Percentiles rank a stretch among this genome's conserved stretches.
These are phyloP conservation scores for Penicillium ucsense DNA, from an alignment of 495 filamentous ascomycete genomes.

Conservation along the genomic window DNA sequence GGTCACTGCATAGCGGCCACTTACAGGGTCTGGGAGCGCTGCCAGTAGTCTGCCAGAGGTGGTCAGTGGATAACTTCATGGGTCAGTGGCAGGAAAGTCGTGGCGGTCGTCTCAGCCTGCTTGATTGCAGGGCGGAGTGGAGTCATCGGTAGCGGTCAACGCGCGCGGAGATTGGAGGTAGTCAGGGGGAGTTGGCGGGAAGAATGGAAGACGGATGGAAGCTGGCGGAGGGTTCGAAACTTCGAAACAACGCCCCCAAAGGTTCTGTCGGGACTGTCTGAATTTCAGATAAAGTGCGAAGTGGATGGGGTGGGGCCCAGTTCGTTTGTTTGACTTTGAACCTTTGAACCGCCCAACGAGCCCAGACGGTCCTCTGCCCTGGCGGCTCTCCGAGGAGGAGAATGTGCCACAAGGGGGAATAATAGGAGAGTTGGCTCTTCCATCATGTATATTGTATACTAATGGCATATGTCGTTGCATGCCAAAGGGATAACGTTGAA, in stretches of 20 bases:
- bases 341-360: not conserved
- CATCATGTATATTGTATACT: no score
- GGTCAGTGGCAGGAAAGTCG: no score
- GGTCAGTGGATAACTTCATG: no score
- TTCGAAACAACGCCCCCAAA: not conserved
- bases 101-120: conserved; percentile 10
- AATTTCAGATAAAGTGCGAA: conserved; percentile 9
- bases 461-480: not conserved
- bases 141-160: conserved; percentile 1
- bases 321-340: not conserved
- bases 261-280: not conserved
- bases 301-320: not conserved
- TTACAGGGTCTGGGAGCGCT: no score
- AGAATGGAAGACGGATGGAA: conserved; percentile 1
- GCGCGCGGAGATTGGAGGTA: no score
- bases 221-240: not conserved
- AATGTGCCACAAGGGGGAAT: not conserved
- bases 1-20: no score
- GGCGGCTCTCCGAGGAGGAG: not conserved
- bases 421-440: no score
- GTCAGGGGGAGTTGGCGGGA: not conserved
- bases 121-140: conserved; percentile 18
- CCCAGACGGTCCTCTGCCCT: no score
- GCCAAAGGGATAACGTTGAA: not conserved
- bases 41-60: no score